Evolutionary conservation across 2,329 filamentous ascomycete species (phyloP).

Genomic region (Cladophialophora exuberans): DNA sequence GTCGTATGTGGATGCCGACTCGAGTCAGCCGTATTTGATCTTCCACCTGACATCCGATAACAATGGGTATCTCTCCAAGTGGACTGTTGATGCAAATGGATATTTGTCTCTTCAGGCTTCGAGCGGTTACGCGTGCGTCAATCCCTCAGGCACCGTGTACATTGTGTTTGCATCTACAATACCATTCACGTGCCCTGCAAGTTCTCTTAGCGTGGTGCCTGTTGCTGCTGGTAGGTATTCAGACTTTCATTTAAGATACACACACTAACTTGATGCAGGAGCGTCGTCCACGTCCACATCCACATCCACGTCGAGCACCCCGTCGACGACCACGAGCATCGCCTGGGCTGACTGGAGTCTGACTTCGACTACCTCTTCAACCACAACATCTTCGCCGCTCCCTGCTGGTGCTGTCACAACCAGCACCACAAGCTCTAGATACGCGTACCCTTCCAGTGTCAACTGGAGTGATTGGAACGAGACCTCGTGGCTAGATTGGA

Average conservation of each 20-base stretch:
- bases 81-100: neutral
- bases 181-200: neutral
- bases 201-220: neutral
- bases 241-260: neutral
- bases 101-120: neutral
- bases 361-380: neutral
- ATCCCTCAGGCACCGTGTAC: neutral
- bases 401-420: slow-evolving; percentile 7
- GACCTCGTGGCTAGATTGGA: slow-evolving; percentile 8
- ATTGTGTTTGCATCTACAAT: neutral
- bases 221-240: neutral
- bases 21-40: neutral
- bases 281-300: neutral
- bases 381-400: neutral
- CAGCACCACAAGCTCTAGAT: slow-evolving; percentile 5
- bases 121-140: neutral
- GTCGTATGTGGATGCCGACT: neutral
- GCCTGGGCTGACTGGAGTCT: slow-evolving; percentile 1
- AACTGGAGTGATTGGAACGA: slow-evolving; percentile 7
- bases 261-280: neutral
- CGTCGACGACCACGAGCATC: neutral
- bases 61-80: neutral
- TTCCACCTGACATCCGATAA: neutral
- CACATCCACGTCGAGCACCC: neutral
- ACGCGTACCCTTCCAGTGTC: neutral